A percentile compares a stretch with the other conserved stretches of the same genome.
These are phyloP conservation scores for Emmonsia crescens DNA, from an alignment of 2,329 filamentous ascomycete genomes.

Conservation along the genomic window DNA sequence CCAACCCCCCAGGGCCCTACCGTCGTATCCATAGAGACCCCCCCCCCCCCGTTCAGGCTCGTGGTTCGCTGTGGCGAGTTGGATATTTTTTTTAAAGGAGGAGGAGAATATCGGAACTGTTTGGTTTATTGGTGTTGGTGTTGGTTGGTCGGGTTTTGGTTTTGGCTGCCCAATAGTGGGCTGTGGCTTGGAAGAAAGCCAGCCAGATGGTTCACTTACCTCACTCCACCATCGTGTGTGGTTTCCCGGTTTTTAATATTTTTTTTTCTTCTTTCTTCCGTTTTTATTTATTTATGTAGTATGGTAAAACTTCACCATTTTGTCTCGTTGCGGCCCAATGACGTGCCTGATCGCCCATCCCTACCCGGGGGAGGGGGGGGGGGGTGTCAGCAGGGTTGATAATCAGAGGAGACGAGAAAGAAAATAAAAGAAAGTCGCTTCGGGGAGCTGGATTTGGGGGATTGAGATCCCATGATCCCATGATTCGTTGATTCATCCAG, in stretches of 20 bases:
- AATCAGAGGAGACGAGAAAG: background rate
- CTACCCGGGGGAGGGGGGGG: background rate
- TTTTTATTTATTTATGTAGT: constrained; percentile 6
- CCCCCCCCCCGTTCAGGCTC: too few species aligned
- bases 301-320: too few species aligned
- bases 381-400: background rate
- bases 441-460: background rate
- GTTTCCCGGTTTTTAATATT: background rate
- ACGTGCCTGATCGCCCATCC: background rate
- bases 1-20: too few species aligned
- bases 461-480: background rate
- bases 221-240: background rate
- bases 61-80: too few species aligned
- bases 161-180: background rate
- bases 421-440: background rate
- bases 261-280: constrained; percentile 1
- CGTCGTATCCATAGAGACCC: too few species aligned
- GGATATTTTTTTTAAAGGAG: too few species aligned
- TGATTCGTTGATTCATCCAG: too few species aligned
- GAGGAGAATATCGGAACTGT: too few species aligned
- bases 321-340: background rate
- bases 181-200: background rate
- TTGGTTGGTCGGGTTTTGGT: background rate
- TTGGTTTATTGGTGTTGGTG: too few species aligned
- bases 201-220: too few species aligned